Evolutionary conservation across 306 rosid genomes (phyloP).

Genomic region (Astragalus membranaceus): DNA sequence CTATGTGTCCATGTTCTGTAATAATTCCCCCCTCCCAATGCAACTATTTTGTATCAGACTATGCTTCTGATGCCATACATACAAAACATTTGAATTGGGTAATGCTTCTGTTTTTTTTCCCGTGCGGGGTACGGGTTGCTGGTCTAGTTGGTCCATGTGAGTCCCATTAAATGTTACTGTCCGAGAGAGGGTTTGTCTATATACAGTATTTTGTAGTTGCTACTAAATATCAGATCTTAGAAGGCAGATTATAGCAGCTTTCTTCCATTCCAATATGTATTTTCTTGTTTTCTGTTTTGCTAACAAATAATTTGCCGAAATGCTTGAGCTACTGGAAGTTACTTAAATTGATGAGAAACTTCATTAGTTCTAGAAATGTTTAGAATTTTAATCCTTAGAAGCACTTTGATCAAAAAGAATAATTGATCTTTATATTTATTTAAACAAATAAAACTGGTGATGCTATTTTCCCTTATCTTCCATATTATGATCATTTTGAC

Average conservation of each 20-base stretch:
- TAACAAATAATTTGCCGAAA: neutral
- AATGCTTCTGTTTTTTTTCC: too few relatives aligned
- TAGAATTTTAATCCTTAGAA: neutral
- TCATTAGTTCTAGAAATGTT: neutral
- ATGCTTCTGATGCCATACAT: too few relatives aligned
- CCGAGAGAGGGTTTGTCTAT: too few relatives aligned
- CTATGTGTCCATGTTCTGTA: too few relatives aligned
- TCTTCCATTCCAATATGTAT: neutral
- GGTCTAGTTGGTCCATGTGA: too few relatives aligned
- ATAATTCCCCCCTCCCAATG: too few relatives aligned
- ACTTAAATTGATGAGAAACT: neutral
- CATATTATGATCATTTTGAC: constrained; percentile 10
- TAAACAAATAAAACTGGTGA: neutral
- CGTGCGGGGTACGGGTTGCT: too few relatives aligned
- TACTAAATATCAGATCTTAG: too few relatives aligned
- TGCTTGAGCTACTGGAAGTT: neutral
- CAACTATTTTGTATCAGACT: too few relatives aligned
- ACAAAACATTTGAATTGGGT: too few relatives aligned
- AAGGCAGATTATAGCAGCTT: neutral
- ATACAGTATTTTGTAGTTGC: too few relatives aligned
- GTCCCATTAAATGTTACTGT: too few relatives aligned
- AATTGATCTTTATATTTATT: constrained; percentile 3
- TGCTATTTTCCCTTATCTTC: constrained; percentile 4
- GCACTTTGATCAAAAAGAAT: neutral
- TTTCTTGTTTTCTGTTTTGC: neutral